Conservation (phyloP, 179 eudicot genomes). For the Dionaea muscipula region DNA sequence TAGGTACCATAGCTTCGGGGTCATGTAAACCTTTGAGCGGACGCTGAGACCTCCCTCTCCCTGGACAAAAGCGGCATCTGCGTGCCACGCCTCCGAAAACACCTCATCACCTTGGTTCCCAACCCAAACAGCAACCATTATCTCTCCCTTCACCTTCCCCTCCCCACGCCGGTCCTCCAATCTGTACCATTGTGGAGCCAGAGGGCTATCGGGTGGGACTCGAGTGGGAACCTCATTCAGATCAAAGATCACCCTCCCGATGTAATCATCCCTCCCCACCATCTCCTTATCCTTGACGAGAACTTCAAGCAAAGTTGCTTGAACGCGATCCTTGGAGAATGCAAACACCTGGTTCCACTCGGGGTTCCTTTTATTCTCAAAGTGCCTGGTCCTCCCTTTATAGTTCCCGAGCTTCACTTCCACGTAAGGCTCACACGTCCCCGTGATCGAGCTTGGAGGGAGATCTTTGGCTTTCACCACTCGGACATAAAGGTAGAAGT, state of each 20-base stretch:
- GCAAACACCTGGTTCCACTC: conserved; percentile 43
- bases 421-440: conserved; percentile 33
- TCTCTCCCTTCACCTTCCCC: conserved; percentile 28
- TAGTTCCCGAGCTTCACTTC: conserved; percentile 43
- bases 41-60: conserved; percentile 31
- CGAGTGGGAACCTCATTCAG: conserved; percentile 32
- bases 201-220: conserved; percentile 41
- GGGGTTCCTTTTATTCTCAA: conserved; percentile 24
- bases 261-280: conserved; percentile 36
- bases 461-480: conserved; percentile 41
- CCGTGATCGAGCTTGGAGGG: conserved; percentile 29
- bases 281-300: conserved; percentile 30
- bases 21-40: conserved; percentile 32
- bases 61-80: conserved; percentile 30
- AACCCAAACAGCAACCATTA: conserved; percentile 43
- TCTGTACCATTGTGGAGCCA: conserved; percentile 41
- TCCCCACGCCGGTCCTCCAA: conserved; percentile 36
- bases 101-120: conserved; percentile 46
- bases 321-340: conserved; percentile 31
- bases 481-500: conserved; percentile 28
- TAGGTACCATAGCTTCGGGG: conserved; percentile 35
- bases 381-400: conserved; percentile 32
- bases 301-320: conserved; percentile 33
- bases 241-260: conserved; percentile 36
- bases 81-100: conserved; percentile 44